Conservation (phyloP, 345 rosid genomes). For the Salix purpurea region DNA sequence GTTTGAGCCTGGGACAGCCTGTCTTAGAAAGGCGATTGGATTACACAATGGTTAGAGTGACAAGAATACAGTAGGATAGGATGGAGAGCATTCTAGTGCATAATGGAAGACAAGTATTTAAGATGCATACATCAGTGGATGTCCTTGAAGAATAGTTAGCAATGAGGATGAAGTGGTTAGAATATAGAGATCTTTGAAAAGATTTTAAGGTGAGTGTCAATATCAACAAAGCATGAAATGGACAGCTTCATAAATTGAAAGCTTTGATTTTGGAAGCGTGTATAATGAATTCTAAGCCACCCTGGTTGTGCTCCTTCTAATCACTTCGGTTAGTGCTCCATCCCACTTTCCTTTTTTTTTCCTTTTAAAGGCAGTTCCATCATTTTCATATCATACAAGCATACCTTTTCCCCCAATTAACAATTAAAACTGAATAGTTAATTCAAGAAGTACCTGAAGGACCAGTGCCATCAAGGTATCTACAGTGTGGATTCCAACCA, state of each 20-base stretch:
- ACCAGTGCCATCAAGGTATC: constrained; percentile 79
- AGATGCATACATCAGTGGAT: neutral
- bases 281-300: constrained; percentile 8
- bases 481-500: constrained; percentile 94
- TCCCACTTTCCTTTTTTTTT: constrained; percentile 23
- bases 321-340: constrained; percentile 24
- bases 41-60: neutral
- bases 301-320: constrained; percentile 3
- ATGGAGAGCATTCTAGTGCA: neutral
- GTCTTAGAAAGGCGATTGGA: neutral
- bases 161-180: constrained; percentile 9
- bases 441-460: constrained; percentile 66
- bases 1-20: neutral
- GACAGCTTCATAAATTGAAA: constrained; percentile 16
- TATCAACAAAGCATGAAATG: constrained; percentile 9
- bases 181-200: constrained; percentile 15
- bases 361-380: constrained; percentile 13
- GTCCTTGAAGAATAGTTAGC: constrained; percentile 5
- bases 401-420: neutral
- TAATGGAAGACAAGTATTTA: neutral
- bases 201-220: constrained; percentile 7
- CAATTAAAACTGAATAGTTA: constrained; percentile 2
- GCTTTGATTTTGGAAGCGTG: constrained; percentile 17
- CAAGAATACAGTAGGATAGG: neutral
- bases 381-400: constrained; percentile 12